Conservation (phyloP, 164 flowering plant genomes). For the Magnolia kwangsiensis region DNA sequence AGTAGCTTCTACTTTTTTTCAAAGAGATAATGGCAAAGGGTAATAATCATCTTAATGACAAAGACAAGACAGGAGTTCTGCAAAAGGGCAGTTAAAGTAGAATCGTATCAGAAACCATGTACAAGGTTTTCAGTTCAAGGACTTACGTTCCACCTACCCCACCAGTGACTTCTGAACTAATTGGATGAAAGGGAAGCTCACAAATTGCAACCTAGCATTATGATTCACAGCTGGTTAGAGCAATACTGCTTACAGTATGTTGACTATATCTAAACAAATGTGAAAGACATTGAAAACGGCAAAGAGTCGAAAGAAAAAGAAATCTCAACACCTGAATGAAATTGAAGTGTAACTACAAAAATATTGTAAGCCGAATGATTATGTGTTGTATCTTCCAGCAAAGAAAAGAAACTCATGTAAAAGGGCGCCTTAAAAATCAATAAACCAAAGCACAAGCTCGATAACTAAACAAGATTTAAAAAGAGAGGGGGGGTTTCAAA, state of each 20-base stretch:
- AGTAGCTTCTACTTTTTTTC: too few relatives aligned
- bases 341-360: neutral
- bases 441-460: too few relatives aligned
- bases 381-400: too few relatives aligned
- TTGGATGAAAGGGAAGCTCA: conserved; percentile 95
- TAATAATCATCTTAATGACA: too few relatives aligned
- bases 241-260: neutral
- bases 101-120: neutral
- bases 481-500: neutral
- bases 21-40: too few relatives aligned
- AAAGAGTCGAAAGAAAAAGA: neutral
- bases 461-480: neutral
- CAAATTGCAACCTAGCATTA: conserved; percentile 80
- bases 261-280: neutral
- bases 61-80: too few relatives aligned
- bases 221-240: neutral
- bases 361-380: neutral
- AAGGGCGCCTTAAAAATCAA: neutral
- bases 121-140: neutral
- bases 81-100: too few relatives aligned
- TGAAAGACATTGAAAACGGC: neutral
- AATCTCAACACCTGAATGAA: neutral
- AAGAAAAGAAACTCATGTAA: neutral
- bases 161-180: conserved; percentile 89
- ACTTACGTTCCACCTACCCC: conserved; percentile 99